Conservation (phyloP, 228 moss, liverwort and hornwort genomes). For the Sphagnum fallax region DNA sequence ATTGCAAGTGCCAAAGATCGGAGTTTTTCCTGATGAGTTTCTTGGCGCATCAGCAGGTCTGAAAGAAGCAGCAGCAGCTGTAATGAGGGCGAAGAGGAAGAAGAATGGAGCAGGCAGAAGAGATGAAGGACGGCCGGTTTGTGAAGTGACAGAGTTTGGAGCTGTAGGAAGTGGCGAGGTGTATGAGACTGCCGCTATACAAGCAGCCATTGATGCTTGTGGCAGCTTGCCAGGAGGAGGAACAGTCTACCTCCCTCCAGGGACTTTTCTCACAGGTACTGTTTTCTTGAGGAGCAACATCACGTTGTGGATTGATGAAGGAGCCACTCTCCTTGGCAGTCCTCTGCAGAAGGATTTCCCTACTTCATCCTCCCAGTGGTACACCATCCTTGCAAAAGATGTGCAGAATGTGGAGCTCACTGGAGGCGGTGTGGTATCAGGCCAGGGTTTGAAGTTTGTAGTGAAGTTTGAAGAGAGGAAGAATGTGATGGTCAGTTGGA, state of each 20-base stretch:
- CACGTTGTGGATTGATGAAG: constrained; percentile 43
- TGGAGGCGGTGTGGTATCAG: constrained; percentile 63
- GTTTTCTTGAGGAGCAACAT: constrained; percentile 57
- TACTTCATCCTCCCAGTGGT: constrained; percentile 17
- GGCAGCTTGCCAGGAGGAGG: constrained; percentile 30
- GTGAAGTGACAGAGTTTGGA: constrained; percentile 36
- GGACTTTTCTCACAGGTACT: constrained; percentile 66
- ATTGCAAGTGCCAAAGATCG: no score
- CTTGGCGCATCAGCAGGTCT: no score
- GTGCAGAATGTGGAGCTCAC: constrained; percentile 66
- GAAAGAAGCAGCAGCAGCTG: no score
- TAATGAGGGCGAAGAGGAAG: neutral
- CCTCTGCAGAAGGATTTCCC: constrained; percentile 48
- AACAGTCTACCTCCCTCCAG: constrained; percentile 49
- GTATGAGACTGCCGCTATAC: constrained; percentile 58
- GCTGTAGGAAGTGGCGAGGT: constrained; percentile 34
- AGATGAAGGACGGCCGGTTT: constrained; percentile 7
- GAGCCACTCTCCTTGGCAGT: constrained; percentile 54
- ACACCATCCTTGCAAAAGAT: constrained; percentile 64
- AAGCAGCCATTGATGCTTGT: constrained; percentile 54
- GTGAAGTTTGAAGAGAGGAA: constrained; percentile 52
- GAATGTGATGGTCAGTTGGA: constrained; percentile 97
- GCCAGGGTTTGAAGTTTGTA: constrained; percentile 68
- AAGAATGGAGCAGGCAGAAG: neutral
- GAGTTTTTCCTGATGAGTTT: no score